Evolutionary conservation across 108 stramenopile species (phyloP), one percentile per base, ranked within the genome.

Genomic region (Schizochytrium sp.): DNA sequence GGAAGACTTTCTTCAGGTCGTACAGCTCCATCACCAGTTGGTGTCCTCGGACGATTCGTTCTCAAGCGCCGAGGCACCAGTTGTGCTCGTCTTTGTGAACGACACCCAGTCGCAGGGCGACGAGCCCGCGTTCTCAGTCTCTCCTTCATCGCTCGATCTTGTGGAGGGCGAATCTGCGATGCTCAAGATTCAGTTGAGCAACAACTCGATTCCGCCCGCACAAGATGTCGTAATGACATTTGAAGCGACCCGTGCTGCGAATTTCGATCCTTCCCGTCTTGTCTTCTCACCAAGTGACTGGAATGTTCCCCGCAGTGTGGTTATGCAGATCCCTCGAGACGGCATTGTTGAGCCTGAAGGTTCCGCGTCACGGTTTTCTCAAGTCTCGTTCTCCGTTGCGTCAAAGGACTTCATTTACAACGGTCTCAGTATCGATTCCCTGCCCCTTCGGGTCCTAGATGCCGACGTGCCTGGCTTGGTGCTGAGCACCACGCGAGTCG

Each of bases 1-100:
- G n/a, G 76, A 83, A 23, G 76, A 83, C 76, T 83, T 83, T 23
- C n/a, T 83, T 18, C 76, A 83, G 51, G 76, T 83, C n/a, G 76
- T 83, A 12, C 76, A 83, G 76, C 76, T 83, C 25, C 23, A 21
- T 18, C 76, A 83, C 2, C 19, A 34, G 76, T 2, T 83, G 6
- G 45, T 45, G 51, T 83, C 76, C n/a, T 21, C 12, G n/a, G 76
- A 83, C 28, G 23, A 21, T 6, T n/a, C 45, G 4, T 83, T 83
- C 48, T 14, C 12, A 3, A 18, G 51, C 16, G 45, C 76, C 19
- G 76, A 47, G 12, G 48, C 76, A 12, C 45, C 48, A 19, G 51
- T 53, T 83, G 76, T 83, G 48, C 14, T 53, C 14, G 48, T 34
- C 51, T 83, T 53, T 28, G n/a, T 83, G 43, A 83, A 83, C 51